phyloP scores from a whole-genome alignment of 371 early-diverging fungal species.

The Blakeslea trispora region DNA sequence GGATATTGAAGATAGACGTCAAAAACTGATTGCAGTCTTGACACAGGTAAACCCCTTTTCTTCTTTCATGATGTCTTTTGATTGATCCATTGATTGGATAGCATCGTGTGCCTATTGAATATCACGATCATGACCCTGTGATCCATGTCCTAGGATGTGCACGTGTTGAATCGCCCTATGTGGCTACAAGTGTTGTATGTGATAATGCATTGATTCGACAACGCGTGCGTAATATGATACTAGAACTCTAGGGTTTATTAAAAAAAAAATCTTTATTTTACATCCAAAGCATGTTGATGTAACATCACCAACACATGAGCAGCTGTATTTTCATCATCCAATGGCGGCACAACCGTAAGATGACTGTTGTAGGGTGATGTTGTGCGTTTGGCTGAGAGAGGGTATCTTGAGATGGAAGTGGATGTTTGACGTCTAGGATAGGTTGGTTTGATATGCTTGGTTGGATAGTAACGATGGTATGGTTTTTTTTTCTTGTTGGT shows the following conservation, averaged over 20 bases:
- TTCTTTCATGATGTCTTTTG: background rate
- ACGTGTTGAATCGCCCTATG: conserved; percentile 59
- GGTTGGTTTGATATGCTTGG: conserved; percentile 9
- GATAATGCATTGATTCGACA: conserved; percentile 52
- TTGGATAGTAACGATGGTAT: conserved; percentile 45
- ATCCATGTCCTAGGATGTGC: conserved; percentile 59
- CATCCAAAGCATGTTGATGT: conserved; percentile 16
- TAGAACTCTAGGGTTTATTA: conserved; percentile 32
- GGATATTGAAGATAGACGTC: too few species aligned
- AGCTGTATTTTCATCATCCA: conserved; percentile 42
- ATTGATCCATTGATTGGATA: conserved; percentile 22
- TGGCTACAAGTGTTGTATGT: conserved; percentile 50
- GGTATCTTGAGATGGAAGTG: conserved; percentile 9
- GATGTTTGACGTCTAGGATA: background rate
- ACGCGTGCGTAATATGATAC: conserved; percentile 57
- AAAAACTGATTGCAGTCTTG: conserved; percentile 9
- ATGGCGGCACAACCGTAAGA: too few species aligned
- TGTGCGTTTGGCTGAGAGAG: conserved; percentile 41
- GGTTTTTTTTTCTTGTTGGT: too few species aligned
- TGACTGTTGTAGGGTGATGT: too few species aligned
- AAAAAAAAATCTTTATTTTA: background rate
- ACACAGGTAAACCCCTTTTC: conserved; percentile 5
- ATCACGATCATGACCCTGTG: conserved; percentile 38
- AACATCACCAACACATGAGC: conserved; percentile 48
- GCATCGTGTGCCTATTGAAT: conserved; percentile 53